Evolutionary conservation across 768 basidiomycete species (phyloP), one percentile per base, ranked within the genome.

Genomic region (Amyloporia xantha): DNA sequence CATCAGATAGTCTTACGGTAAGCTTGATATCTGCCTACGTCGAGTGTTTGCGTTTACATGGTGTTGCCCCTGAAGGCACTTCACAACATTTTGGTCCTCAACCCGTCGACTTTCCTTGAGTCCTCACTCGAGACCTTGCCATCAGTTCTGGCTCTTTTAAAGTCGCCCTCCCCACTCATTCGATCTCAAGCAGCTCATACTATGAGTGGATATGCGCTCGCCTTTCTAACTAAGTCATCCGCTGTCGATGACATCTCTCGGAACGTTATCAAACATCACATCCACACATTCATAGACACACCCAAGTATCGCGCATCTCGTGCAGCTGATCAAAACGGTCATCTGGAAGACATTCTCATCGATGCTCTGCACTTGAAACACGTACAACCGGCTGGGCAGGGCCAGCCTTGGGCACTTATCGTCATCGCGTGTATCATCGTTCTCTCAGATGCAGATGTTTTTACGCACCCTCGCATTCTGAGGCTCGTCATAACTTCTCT

Each of bases 401-500:
- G 50, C 20, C 70, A 76, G 0, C 56, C 68, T 19, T 78, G 77
- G 78, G 71, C 72, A 2, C 51, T 74, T 9, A 56, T 68, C 17
- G 63, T 72, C 20, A 57, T 77, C 1, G 69, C 76, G 0, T 76
- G 72, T 21, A 59, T 81, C 49, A 68, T 77, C 47, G 51, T 78
- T 21, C 68, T 82, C 30, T 68, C 71, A 40, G 77, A 74, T 44
- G 56, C 61, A 21, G 57, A 62, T 1, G 47, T 79, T 20, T 81
- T 79, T 56, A 54, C 59, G n/a, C 70, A 71, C 36, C 55, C 65
- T 1, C 55, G 59, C 11, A 60, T 65, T 21, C 47, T 77, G 23
- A 71, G 66, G 47, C 65, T 75, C 28, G 57, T 74, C 37, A 52
- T 74, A 12, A 57, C 63, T 5, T 59, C 63, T 7, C 63, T 79